Percentiles rank a stretch among this genome's conserved stretches.
Conservation (phyloP, 176 grass and related monocot genomes). For the Rhynchospora tenuis region DNA sequence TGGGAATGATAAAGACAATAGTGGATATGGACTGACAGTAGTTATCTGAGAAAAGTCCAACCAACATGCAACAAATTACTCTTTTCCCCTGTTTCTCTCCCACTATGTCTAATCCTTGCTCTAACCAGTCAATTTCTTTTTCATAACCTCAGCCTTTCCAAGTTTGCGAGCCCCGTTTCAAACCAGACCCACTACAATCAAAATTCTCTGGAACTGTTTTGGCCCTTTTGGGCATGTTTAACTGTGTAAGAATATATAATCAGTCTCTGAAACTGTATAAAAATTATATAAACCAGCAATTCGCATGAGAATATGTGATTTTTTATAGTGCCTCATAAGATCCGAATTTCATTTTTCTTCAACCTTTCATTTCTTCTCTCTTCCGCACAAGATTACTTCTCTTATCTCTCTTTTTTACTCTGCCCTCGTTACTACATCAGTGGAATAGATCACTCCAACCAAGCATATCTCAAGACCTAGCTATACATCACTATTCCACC, state of each 20-base stretch:
- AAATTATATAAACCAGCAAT: not conserved
- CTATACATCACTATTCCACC: not conserved
- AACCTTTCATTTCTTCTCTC: not conserved
- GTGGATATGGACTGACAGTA: not conserved
- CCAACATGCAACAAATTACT: not conserved
- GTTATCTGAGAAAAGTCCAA: not conserved
- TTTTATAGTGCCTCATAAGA: not conserved
- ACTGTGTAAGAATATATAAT: not conserved
- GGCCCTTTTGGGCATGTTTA: not conserved
- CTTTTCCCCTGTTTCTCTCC: constrained; percentile 8
- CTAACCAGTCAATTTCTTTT: constrained; percentile 10
- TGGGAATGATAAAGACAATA: not conserved
- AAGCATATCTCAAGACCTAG: not conserved
- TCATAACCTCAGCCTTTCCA: not conserved
- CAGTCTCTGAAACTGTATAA: not conserved
- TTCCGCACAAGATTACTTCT: not conserved
- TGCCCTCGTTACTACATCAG: not conserved
- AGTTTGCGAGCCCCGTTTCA: not conserved
- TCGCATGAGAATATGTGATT: not conserved
- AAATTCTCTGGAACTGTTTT: not conserved
- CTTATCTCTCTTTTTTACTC: not conserved
- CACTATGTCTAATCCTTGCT: constrained; percentile 2
- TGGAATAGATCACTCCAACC: constrained; percentile 11
- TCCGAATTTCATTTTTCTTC: not conserved
- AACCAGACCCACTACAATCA: not conserved